Evolutionary conservation across 2,329 filamentous ascomycete genomes (phyloP), one percentile per base, ranked within the genome.

Genomic region (Eurotiales sp.): DNA sequence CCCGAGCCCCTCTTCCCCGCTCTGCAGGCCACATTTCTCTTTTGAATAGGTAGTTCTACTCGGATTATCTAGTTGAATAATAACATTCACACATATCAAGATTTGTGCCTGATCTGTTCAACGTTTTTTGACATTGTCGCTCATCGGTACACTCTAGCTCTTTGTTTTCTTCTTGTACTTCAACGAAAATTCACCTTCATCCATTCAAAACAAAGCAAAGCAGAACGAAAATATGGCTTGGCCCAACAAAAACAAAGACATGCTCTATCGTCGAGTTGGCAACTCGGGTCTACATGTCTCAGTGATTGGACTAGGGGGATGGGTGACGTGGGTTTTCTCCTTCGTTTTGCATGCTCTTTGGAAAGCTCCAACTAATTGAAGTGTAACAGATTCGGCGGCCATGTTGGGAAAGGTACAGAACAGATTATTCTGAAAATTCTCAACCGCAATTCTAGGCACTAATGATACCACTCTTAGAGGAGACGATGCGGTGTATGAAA

Each of bases 231-330:
- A n/a, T n/a, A 14, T 36, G 46, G 37, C 41, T 22, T 32, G 22
- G 41, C 53, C 25, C 19, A 37, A 27, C 3, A 14, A 32, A 15
- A 42, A 36, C 25, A 48, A 19, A 37, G 37, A 36, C 19, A 53
- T 53, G 51, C 37, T 43, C 15, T 88, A 88, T 69, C 82, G 86
- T 58, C 83, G 82, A 69, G 77, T 88, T 6, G 86, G 87, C 62
- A 80, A 79, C 27, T 86, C 85, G 14, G 86, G 87, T 49, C 78
- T 90, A 17, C 83, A 89, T 66, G 85, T 90, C 32, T 90, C 86
- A 23, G 79, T 82, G 41, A 85, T 90, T 56, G 85, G 83, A 1
- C 75, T 90, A 3, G 87, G 73, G 19, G 72, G 71, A 48, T 73
- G 70, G 71, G 59, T 90, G 48, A 90, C 87, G 1, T 89, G 23